Conservation (phyloP, 768 basidiomycete species). For the Kondoa subrosea region DNA sequence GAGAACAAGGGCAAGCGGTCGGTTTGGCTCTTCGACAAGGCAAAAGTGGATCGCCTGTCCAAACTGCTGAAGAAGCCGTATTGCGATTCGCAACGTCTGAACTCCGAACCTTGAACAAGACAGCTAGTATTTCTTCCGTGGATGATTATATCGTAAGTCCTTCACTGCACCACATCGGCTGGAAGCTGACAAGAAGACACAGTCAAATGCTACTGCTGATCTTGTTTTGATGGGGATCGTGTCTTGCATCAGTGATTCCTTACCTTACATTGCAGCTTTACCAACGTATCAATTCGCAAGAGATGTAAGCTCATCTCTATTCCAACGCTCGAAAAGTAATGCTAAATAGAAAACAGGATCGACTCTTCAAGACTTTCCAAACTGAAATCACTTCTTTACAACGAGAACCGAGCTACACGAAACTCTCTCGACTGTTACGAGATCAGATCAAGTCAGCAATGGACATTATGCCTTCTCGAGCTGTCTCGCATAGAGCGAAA, state of each 20-base stretch:
- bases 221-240: constrained; percentile 17
- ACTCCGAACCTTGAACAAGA: constrained; percentile 13
- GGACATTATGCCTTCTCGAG: neutral
- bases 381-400: neutral
- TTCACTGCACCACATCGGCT: neutral
- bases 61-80: constrained; percentile 4
- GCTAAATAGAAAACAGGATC: neutral
- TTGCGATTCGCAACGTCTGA: constrained; percentile 11
- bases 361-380: constrained; percentile 3
- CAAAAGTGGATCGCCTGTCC: constrained; percentile 11
- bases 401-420: neutral
- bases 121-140: constrained; percentile 14
- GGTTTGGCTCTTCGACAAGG: constrained; percentile 28
- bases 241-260: constrained; percentile 11
- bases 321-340: neutral
- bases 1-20: constrained; percentile 31
- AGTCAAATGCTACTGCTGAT: constrained; percentile 17
- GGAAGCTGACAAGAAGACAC: constrained; percentile 7
- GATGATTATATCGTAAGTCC: constrained; percentile 11
- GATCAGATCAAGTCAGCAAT: neutral
- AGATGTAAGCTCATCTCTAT: neutral
- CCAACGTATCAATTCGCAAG: constrained; percentile 19
- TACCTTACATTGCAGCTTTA: constrained; percentile 1
- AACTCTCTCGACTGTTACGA: neutral
- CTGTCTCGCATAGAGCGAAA: constrained; percentile 1